Percentiles rank a stretch among this genome's conserved stretches.
Conservation (phyloP, 2,329 filamentous ascomycete species). For the Sclerotiophoma versabilis region DNA sequence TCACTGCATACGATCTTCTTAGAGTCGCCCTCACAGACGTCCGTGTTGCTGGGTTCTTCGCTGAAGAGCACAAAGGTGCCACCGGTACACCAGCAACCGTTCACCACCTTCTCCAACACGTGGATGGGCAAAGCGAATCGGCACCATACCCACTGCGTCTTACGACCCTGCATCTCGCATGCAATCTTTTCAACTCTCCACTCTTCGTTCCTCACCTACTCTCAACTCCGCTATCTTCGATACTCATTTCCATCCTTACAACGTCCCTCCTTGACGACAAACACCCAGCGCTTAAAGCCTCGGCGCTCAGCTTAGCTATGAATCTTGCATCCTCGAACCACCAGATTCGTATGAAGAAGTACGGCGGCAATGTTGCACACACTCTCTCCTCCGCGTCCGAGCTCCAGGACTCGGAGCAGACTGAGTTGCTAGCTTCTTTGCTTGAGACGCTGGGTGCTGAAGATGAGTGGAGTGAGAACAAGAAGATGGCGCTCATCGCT, state of each 20-base stretch:
- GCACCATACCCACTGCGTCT: constrained; percentile 84
- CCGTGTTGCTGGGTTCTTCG: constrained; percentile 81
- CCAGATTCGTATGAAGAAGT: constrained; percentile 65
- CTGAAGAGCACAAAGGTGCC: constrained; percentile 68
- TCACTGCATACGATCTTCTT: constrained; percentile 85
- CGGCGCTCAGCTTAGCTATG: constrained; percentile 82
- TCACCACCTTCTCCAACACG: constrained; percentile 61
- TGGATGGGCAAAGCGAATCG: constrained; percentile 59
- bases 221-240: constrained; percentile 56
- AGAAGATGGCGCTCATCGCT: constrained; percentile 78
- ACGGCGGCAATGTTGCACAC: constrained; percentile 35
- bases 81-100: constrained; percentile 62
- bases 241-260: constrained; percentile 73
- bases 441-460: constrained; percentile 72
- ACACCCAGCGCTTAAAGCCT: constrained; percentile 77
- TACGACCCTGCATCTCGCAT: constrained; percentile 81
- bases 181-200: constrained; percentile 81
- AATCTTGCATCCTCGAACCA: constrained; percentile 79
- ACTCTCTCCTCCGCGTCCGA: constrained; percentile 30
- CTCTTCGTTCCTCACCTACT: constrained; percentile 73
- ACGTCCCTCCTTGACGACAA: constrained; percentile 79
- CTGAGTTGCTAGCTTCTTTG: constrained; percentile 81
- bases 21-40: constrained; percentile 78
- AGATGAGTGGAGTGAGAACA: constrained; percentile 66
- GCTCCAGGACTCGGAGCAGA: constrained; percentile 73